Evolutionary conservation across 805 yeast species (phyloP), one percentile per base, ranked within the genome.

Genomic region (Sugiyamaella floridensis): DNA sequence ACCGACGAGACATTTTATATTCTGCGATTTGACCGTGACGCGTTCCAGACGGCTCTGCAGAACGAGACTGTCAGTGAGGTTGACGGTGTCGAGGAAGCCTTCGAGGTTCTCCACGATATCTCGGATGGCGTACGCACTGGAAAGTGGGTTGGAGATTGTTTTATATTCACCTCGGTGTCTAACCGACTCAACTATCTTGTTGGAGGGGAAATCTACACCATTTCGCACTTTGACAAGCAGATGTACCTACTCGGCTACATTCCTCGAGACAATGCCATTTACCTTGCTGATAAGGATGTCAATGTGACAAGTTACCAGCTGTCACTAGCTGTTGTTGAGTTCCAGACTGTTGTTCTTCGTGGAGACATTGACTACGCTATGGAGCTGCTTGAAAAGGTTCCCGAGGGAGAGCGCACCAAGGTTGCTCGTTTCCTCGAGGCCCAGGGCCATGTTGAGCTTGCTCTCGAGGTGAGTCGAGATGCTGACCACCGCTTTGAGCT

Each of bases 61-160:
- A 72, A 73, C 46, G 88, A 80, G 52, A 68, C 74, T 9, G 70
- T 79, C 52, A 86, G 82, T 64, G 79, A 81, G 4, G 95, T 88
- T 65, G 97, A 89, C 67, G 98, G 97, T 59, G 86, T 86, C 40
- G 97, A 86, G 64, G 85, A 79, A 40, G 80, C 92, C 14, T 89
- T 93, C 67, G 95, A 87, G 51, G 90, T 90, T 20, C 74, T 88
- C 53, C 80, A 84, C 63, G 96, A 95, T 56, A 78, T 89, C 55
- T 78, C 80, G 53, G 99, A 93, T 67, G 72, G 82, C 16, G 80
- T 92, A 40, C 81, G 86, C 55, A 84, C 95, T 28, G 97, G 97
- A 64, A 85, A 83, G 68, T 93, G 97, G 89, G 89, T 90, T 63
- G 99, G 98, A 60, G 98, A 93, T 73, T 97, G 93, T 45, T 90